phyloP scores from a whole-genome alignment of 2,329 filamentous ascomycete genomes.

The Fusarium scirpi region DNA sequence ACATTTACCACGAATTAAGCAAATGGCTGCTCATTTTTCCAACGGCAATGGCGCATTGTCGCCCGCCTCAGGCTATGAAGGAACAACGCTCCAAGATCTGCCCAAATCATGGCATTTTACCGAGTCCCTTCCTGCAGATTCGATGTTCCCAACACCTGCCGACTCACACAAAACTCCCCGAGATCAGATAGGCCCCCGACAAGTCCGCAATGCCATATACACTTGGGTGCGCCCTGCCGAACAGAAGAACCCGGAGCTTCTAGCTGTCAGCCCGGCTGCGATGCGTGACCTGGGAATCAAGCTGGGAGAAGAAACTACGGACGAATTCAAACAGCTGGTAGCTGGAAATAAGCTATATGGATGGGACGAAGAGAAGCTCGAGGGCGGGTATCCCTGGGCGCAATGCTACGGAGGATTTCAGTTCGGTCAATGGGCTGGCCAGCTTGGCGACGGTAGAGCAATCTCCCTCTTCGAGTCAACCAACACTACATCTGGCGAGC shows the following conservation, averaged over 20 bases:
- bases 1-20: slow-evolving; percentile 40
- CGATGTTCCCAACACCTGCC: slow-evolving; percentile 81
- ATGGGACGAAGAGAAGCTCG: slow-evolving; percentile 73
- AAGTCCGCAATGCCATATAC: slow-evolving; percentile 87
- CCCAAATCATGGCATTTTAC: slow-evolving; percentile 76
- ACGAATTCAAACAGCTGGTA: slow-evolving; percentile 81
- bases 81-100: slow-evolving; percentile 63
- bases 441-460: slow-evolving; percentile 92
- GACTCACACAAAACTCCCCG: slow-evolving; percentile 85
- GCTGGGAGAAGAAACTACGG: slow-evolving; percentile 73
- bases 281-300: slow-evolving; percentile 84
- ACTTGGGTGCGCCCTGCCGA: slow-evolving; percentile 89
- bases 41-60: slow-evolving; percentile 48
- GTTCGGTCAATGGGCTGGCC: slow-evolving; percentile 92
- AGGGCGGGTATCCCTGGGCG: slow-evolving; percentile 93
- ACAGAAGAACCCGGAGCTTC: slow-evolving; percentile 78
- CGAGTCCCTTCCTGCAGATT: slow-evolving; percentile 78
- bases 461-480: slow-evolving; percentile 94
- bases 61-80: slow-evolving; percentile 36
- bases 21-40: slow-evolving; percentile 52
- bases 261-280: slow-evolving; percentile 83
- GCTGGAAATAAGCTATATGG: slow-evolving; percentile 87
- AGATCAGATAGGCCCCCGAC: slow-evolving; percentile 79
- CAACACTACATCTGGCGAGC: slow-evolving; percentile 75
- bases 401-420: slow-evolving; percentile 94